Conservation (phyloP, 192 early-diverging fungal species). For the Mortierella claussenii region DNA sequence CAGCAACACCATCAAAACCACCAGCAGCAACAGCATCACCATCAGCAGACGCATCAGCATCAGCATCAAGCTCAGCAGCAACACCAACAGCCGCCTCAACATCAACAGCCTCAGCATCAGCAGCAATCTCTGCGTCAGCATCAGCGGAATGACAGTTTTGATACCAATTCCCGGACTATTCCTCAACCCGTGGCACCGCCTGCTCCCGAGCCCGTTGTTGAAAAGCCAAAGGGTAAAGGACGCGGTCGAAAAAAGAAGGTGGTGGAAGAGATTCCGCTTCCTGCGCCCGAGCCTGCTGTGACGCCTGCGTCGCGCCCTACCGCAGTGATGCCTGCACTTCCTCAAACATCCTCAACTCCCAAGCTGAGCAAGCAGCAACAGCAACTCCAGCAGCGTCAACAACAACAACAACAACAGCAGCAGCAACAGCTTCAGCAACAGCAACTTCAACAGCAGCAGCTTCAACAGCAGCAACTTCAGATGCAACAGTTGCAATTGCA, state of each 20-base stretch:
- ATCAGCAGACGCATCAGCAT: slow-evolving; percentile 9
- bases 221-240: slow-evolving; percentile 31
- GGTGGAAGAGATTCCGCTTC: background rate
- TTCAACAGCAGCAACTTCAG: slow-evolving; percentile 18
- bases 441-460: slow-evolving; percentile 28
- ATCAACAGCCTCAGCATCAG: slow-evolving; percentile 17
- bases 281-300: slow-evolving; percentile 11
- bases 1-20: slow-evolving; percentile 5
- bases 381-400: slow-evolving; percentile 20
- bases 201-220: slow-evolving; percentile 3
- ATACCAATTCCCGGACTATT: background rate
- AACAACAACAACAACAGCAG: slow-evolving; percentile 27
- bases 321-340: slow-evolving; percentile 6
- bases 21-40: slow-evolving; percentile 23
- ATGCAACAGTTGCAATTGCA: slow-evolving; percentile 16
- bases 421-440: slow-evolving; percentile 4
- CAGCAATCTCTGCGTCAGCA: slow-evolving; percentile 27
- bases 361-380: slow-evolving; percentile 36
- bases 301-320: slow-evolving; percentile 14
- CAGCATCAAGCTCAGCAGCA: slow-evolving; percentile 22
- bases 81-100: background rate
- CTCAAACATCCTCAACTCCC: slow-evolving; percentile 21
- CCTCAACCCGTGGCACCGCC: slow-evolving; percentile 16
- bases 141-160: slow-evolving; percentile 33
- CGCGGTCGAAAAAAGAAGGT: slow-evolving; percentile 46